Evolutionary conservation across 176 grass and related monocot species (phyloP).

Genomic region (Phoenix roebelenii): DNA sequence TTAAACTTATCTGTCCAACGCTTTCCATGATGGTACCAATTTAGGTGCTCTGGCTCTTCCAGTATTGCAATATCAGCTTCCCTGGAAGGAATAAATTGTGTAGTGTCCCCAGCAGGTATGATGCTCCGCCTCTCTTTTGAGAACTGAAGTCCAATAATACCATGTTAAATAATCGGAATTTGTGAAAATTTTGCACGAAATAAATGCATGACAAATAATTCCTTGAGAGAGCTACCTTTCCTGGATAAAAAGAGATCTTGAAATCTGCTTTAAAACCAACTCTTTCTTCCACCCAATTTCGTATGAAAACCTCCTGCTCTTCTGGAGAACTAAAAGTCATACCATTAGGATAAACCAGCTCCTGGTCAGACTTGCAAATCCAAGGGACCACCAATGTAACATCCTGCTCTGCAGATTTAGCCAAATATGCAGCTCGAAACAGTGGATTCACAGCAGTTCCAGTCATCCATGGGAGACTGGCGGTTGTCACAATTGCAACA

Average conservation of each 20-base stretch:
- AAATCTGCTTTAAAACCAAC: slow-evolving; percentile 74
- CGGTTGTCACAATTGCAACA: slow-evolving; percentile 86
- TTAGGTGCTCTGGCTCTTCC: slow-evolving; percentile 97
- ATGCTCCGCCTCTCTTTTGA: slow-evolving; percentile 88
- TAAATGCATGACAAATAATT: too few species aligned
- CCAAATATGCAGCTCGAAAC: slow-evolving; percentile 87
- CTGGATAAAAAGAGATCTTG: slow-evolving; percentile 89
- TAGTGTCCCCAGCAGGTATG: slow-evolving; percentile 85
- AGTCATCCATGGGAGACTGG: slow-evolving; percentile 98
- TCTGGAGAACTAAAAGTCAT: slow-evolving; percentile 62
- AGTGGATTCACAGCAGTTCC: slow-evolving; percentile 92
- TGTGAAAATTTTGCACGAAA: too few species aligned
- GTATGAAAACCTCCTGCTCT: slow-evolving; percentile 83
- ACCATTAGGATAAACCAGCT: slow-evolving; percentile 76
- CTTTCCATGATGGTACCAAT: slow-evolving; percentile 99
- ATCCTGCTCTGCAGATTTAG: slow-evolving; percentile 67
- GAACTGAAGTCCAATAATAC: slow-evolving; percentile 48
- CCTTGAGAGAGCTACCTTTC: slow-evolving; percentile 31
- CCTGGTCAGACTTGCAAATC: slow-evolving; percentile 71
- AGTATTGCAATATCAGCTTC: slow-evolving; percentile 96
- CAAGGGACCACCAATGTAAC: slow-evolving; percentile 77
- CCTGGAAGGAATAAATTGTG: slow-evolving; percentile 72
- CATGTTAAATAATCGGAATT: slow-evolving; percentile 8
- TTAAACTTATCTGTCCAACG: slow-evolving; percentile 97
- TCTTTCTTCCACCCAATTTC: slow-evolving; percentile 81